phyloP scores from a whole-genome alignment of 2,329 filamentous ascomycete genomes.

The Nigrograna mackinnonii region DNA sequence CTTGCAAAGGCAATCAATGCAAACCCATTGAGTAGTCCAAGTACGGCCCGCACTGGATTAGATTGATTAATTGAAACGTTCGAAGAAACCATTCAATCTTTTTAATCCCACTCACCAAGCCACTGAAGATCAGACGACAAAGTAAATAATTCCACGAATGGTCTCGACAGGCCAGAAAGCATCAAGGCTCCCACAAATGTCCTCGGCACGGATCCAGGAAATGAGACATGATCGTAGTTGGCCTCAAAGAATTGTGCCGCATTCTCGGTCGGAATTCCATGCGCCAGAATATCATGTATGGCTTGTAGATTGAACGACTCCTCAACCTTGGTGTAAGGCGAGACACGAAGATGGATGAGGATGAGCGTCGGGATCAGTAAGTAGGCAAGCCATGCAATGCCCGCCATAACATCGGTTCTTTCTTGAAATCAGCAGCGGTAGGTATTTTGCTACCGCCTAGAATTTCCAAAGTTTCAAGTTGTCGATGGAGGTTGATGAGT shows the following conservation, averaged over 20 bases:
- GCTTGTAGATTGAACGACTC: slow-evolving; percentile 98
- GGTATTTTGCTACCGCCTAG: too few relatives aligned
- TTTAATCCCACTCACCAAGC: slow-evolving; percentile 48
- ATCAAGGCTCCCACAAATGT: slow-evolving; percentile 84
- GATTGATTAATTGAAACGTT: slow-evolving; percentile 5
- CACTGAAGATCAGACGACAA: slow-evolving; percentile 61
- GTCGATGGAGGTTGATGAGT: too few relatives aligned
- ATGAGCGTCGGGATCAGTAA: slow-evolving; percentile 33
- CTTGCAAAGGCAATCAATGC: slow-evolving; percentile 69
- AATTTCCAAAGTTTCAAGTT: slow-evolving; percentile 2
- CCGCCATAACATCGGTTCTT: slow-evolving; percentile 21
- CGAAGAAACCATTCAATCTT: neutral
- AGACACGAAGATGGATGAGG: slow-evolving; percentile 69
- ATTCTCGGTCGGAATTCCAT: slow-evolving; percentile 70
- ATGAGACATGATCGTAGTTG: slow-evolving; percentile 86
- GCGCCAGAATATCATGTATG: slow-evolving; percentile 82
- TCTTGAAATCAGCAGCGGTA: too few relatives aligned
- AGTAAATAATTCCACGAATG: slow-evolving; percentile 62
- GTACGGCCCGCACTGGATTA: slow-evolving; percentile 72
- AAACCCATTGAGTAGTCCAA: slow-evolving; percentile 76
- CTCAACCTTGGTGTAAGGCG: slow-evolving; percentile 96
- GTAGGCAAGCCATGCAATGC: slow-evolving; percentile 27
- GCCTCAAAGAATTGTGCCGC: slow-evolving; percentile 57
- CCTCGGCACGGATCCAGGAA: slow-evolving; percentile 88
- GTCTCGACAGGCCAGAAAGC: slow-evolving; percentile 73